Conservation (phyloP, 805 yeast species). For the Jamesozyma jinghongensis region DNA sequence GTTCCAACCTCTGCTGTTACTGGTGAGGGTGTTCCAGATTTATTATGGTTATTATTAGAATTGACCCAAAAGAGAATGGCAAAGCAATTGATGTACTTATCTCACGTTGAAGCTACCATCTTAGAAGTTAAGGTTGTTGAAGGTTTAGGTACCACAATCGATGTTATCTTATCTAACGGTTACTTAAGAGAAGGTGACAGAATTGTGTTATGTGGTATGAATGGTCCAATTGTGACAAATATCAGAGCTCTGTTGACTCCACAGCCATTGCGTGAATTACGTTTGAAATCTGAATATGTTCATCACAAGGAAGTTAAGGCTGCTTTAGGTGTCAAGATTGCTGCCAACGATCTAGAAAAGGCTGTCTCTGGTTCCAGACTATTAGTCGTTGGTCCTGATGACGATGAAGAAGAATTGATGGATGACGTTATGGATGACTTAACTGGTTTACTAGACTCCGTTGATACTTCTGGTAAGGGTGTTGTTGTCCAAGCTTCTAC, state of each 20-base stretch:
- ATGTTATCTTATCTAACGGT: conserved; percentile 97
- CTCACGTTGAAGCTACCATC: conserved; percentile 86
- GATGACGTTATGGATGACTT: conserved; percentile 98
- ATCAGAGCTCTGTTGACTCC: conserved; percentile 95
- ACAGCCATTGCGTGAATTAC: conserved; percentile 91
- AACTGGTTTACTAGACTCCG: conserved; percentile 88
- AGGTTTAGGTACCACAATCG: conserved; percentile 98
- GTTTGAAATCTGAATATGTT: conserved; percentile 92
- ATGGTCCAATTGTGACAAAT: conserved; percentile 95
- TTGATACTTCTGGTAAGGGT: conserved; percentile 92
- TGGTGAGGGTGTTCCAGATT: conserved; percentile 99
- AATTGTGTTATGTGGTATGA: conserved; percentile 92
- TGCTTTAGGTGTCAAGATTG: conserved; percentile 96
- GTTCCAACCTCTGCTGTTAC: conserved; percentile 99
- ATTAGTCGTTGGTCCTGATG: conserved; percentile 91
- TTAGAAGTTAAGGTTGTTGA: conserved; percentile 96
- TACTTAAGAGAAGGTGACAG: conserved; percentile 89
- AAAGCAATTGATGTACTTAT: conserved; percentile 91
- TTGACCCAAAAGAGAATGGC: conserved; percentile 98
- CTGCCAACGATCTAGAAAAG: conserved; percentile 95
- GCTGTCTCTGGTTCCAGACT: conserved; percentile 98
- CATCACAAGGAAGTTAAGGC: conserved; percentile 98
- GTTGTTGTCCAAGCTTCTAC: conserved; percentile 98
- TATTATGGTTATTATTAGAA: conserved; percentile 89
- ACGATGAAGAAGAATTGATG: conserved; percentile 94